These are phyloP conservation scores for Diaporthe vaccinii DNA, from an alignment of 2,329 filamentous ascomycete species.

Conservation along the genomic window DNA sequence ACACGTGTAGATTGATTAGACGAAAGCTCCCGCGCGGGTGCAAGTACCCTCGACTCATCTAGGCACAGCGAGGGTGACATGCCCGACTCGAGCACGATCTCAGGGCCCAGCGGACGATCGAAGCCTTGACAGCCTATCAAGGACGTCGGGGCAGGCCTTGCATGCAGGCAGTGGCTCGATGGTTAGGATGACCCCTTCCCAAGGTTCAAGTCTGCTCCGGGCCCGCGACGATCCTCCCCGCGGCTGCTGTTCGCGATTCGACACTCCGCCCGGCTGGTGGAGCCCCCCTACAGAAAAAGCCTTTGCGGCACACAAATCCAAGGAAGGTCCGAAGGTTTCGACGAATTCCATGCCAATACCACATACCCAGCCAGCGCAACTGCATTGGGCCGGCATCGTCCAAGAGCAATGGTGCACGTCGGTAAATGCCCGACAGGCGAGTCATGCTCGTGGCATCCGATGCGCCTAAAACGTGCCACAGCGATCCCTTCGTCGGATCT, in stretches of 20 bases:
- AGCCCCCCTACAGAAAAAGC: not conserved
- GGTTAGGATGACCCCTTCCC: slow-evolving; percentile 25
- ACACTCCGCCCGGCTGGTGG: slow-evolving; percentile 4
- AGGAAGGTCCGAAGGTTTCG: slow-evolving; percentile 24
- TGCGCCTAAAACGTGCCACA: slow-evolving; percentile 7
- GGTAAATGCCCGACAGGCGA: slow-evolving; percentile 28
- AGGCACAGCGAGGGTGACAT: slow-evolving; percentile 7
- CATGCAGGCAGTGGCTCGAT: not conserved
- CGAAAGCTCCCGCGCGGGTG: not conserved
- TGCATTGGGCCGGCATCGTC: slow-evolving; percentile 19
- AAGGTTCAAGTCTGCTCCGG: not conserved
- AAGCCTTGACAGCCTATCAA: not conserved
- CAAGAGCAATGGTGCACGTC: not conserved
- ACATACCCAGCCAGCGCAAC: not conserved
- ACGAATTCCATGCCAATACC: slow-evolving; percentile 18
- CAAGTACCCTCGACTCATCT: slow-evolving; percentile 22
- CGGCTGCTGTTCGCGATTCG: slow-evolving; percentile 1
- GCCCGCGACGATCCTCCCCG: slow-evolving; percentile 17
- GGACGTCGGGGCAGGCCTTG: not conserved
- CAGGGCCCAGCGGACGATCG: not conserved
- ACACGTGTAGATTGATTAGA: not conserved
- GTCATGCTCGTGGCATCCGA: slow-evolving; percentile 28
- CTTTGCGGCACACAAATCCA: slow-evolving; percentile 8
- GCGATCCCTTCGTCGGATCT: slow-evolving; percentile 15
- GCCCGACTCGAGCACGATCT: slow-evolving; percentile 18